Evolutionary conservation across 225 moss, liverwort and hornwort species (phyloP), one percentile per base, ranked within the genome.

Genomic region (Anthoceros angustus): DNA sequence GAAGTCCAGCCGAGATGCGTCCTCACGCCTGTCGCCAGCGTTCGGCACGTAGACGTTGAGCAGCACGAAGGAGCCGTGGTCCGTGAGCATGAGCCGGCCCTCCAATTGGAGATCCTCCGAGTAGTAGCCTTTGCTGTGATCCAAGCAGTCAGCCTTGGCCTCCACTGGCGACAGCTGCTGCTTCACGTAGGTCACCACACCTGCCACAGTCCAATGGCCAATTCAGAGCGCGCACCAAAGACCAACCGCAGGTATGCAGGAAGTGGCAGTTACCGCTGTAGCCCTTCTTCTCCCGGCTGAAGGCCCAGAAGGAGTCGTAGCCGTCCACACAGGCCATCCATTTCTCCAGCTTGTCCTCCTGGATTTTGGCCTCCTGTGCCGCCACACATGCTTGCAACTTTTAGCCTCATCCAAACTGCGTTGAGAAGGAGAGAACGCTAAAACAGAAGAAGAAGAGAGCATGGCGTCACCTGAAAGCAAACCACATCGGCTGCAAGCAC

Each of bases 251-350:
- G 18, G 11, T 41, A 62, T 42, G 10, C 26, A 25, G n/a, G 25
- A 24, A 26, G 50, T 10, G 4, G 8, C n/a, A 40, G 86, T 78
- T 70, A 89, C 89, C 89, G 67, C 86, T 86, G 70, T 86, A 86
- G 24, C 89, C 89, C 68, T 86, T 89, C 70, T 85, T 89, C 21
- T 64, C 78, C 72, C 80, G 79, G 74, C 86, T 89, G 55, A 84
- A 89, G 55, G 89, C 86, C 89, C 89, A 89, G 71, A 87, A 72
- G 38, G 89, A 89, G 63, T 89, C 81, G 70, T 80, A 85, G 72
- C 86, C 83, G 64, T 84, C 77, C 71, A 86, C 84, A 64, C 84
- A 84, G 43, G 86, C 89, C 86, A 86, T 85, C 86, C 89, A 86
- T 67, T 89, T 86, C 76, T 89, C 86, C 70, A 89, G 73, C 69